Base-by-base conservation (phyloP, 164 flowering plant genomes). In the Cinnamomum chago region DNA sequence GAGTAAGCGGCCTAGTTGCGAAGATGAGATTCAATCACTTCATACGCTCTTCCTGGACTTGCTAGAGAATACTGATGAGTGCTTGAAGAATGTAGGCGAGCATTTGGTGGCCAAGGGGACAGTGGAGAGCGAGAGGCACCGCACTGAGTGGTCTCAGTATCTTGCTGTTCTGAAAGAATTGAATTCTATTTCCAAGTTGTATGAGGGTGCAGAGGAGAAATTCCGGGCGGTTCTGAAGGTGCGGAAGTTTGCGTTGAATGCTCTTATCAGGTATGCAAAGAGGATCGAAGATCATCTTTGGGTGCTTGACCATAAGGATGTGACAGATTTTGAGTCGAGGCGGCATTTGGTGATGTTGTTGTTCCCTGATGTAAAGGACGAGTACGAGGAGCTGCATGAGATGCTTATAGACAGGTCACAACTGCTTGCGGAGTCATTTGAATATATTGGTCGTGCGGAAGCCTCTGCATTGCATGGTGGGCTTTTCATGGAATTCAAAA, bases 361-460 rank as follows among this genome's bases (percentile, higher is more conserved):
- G 89, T 87, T 95, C 67, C 95, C 98, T 30, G 92, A 93, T 40
- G 75, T 84, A n/a, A 86, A 82, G 74, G 97, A 95, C 35, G 97
- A 92, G 24, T 87, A 85, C 70, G 97, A 89, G 22, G 97, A 93
- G 74, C 80, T 87, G 72, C 88, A 87, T 73, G 99, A 93, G 87
- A 92, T 93, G 97, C 91, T 95, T 50, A 95, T 93, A 78, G 98
- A 95, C 72, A 84, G 99, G 77, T 83, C 93, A 3, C 85, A 92
- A 5, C 75, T 95, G 67, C 82, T 93, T 82, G 84, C 85, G 10
- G 96, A 90, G 79, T 95, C 99, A 24, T 95, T 88, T 71, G 92
- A 90, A 81, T 93, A 90, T 78, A 86, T 95, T 74, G 80, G 75
- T 51, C 77, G 70, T 33, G 93, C 96, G 28, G 85, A 84, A 3